Base-by-base conservation (phyloP, 345 rosid genomes). In the Lumnitzera racemosa region DNA sequence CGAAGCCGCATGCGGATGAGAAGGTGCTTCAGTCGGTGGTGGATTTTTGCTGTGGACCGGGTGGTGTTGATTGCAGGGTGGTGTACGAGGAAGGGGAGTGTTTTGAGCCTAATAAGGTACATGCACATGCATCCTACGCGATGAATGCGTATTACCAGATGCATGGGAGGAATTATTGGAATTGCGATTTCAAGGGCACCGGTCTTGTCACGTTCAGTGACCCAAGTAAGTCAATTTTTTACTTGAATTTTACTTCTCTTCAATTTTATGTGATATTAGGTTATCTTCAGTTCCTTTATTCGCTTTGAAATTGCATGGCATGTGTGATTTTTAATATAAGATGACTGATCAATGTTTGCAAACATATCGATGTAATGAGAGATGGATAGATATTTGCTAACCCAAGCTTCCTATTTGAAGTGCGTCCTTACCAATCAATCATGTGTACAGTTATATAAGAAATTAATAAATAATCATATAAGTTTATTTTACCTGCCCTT, bases 101-200 rank as follows among this genome's bases (percentile, higher is more conserved):
- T 57, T 85, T 65, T 58, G 70, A 63, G 5, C 81, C 85, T 3
- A 72, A 75, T 46, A 85, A 76, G 74, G 57, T 85, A n/a, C 83
- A 82, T 56, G 86, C 91, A 0, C 91, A 77, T 62, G 85, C 91
- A 2, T 85, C 88, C 6, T 80, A 59, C 62, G 85, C 88, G 67
- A 82, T 85, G 88, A 85, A 85, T 69, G 76, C 81, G 27, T 82
- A 85, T 62, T 80, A 85, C 61, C 88, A 82, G 59, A 82, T 82
- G 76, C 91, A 80, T 55, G 91, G 91, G 1, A 80, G 91, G 63
- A 85, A 82, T 65, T 82, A 85, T 59, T 85, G 91, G 91, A 85
- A 85, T 64, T 85, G 88, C 51, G 86, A 82, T 69, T 85, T 85
- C 74, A 82, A 82, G 62, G 90, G 82, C 55, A 72, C 83, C 13